Evolutionary conservation across 805 yeast species (phyloP), one percentile per base, ranked within the genome.

Genomic region (Ogataea pilisensis): DNA sequence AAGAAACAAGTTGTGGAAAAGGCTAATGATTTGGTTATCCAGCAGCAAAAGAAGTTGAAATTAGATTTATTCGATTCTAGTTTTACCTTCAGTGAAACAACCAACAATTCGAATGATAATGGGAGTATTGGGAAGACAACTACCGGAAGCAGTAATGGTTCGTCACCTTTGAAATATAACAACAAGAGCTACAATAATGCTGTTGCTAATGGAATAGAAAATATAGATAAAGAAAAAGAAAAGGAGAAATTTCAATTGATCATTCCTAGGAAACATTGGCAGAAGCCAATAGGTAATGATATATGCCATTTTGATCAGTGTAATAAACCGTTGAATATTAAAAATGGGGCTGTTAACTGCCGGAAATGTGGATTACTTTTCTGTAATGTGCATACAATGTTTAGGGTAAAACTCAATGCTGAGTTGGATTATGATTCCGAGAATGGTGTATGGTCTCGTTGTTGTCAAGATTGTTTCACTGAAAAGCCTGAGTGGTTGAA

Each of bases 351-450:
- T 2, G 76, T 77, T 5, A 82, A 87, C 57, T 86, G 96, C 60
- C 64, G 91, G 19, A 75, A 74, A 49, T 89, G 96, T 63, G 96
- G 96, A 0, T 54, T 67, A 20, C 58, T 88, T 14, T 86, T 63
- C 55, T 88, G 96, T 58, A 72, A 73, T 44, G 60, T 57, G 22
- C 95, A 89, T 61, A 68, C 88, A 3, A 57, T 64, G 38, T 79
- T 69, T 50, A 66, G 71, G 38, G 69, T 78, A 34, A 75, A 71
- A 51, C 62, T 88, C 14, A 61, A 73, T 44, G 51, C 59, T n/a
- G 51, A 63, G 2, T 78, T 82, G 0, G 49, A 65, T 8, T 74
- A 75, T 45, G 76, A 73, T 42, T 65, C 75, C 0, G 14, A 45
- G 0, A 47, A 58, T 37, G 91, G 93, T 0, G 59, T 68, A n/a